phyloP scores from a whole-genome alignment of 192 early-diverging fungal species.

The Coemansia sp. region DNA sequence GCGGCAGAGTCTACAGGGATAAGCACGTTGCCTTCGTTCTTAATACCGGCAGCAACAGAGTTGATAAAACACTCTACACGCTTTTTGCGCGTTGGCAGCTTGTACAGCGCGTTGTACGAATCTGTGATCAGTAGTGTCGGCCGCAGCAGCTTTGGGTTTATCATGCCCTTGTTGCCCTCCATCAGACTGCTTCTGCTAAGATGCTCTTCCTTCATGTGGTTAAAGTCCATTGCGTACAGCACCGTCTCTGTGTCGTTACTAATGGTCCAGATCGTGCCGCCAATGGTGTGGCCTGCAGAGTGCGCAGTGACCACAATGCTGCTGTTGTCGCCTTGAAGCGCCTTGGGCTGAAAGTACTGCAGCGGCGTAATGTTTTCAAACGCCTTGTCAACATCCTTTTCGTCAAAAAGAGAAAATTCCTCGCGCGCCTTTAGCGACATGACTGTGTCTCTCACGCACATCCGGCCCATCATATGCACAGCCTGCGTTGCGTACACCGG shows the following conservation, averaged over 20 bases:
- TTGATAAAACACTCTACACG: constrained; percentile 78
- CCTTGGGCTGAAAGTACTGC: constrained; percentile 84
- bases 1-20: constrained; percentile 88
- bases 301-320: constrained; percentile 89
- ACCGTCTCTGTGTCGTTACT: constrained; percentile 92
- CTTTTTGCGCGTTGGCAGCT: constrained; percentile 66
- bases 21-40: constrained; percentile 74
- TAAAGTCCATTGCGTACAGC: constrained; percentile 95
- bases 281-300: constrained; percentile 90
- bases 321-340: constrained; percentile 65
- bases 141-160: constrained; percentile 64
- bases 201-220: constrained; percentile 88
- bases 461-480: constrained; percentile 85
- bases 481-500: constrained; percentile 90
- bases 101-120: constrained; percentile 70
- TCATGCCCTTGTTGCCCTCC: constrained; percentile 59
- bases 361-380: constrained; percentile 81
- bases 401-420: constrained; percentile 73
- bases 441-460: constrained; percentile 80
- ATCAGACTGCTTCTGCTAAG: constrained; percentile 33
- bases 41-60: constrained; percentile 56
- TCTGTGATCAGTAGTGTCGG: constrained; percentile 95
- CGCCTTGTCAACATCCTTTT: constrained; percentile 79
- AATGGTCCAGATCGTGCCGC: constrained; percentile 97
- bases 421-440: constrained; percentile 66